These are phyloP conservation scores for Lophium mytilinum DNA, from an alignment of 495 filamentous ascomycete species.

Conservation along the genomic window DNA sequence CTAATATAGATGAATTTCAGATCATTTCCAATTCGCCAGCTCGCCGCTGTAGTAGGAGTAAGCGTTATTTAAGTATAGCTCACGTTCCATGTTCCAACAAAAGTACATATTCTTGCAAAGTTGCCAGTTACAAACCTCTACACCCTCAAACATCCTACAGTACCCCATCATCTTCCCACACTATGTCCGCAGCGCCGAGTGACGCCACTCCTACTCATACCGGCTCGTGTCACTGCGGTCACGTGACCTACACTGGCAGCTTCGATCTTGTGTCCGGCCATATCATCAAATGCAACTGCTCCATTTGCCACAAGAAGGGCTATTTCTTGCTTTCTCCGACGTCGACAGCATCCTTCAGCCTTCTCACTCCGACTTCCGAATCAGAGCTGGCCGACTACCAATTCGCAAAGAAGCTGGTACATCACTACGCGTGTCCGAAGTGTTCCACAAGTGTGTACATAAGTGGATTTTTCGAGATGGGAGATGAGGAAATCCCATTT, in stretches of 20 bases:
- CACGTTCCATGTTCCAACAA: neutral
- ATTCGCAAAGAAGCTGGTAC: neutral
- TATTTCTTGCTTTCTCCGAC: neutral
- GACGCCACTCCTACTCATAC: neutral
- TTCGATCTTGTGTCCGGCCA: neutral
- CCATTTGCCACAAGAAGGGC: neutral
- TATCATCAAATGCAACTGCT: neutral
- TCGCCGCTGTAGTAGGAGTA: neutral
- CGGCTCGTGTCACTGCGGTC: neutral
- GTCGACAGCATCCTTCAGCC: neutral
- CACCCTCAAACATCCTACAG: neutral
- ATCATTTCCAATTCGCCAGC: neutral
- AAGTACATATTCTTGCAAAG: neutral
- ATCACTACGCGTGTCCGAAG: neutral
- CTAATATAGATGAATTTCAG: neutral
- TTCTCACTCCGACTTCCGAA: neutral
- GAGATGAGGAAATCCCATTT: neutral
- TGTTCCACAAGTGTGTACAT: neutral
- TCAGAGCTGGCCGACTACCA: neutral
- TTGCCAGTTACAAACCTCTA: neutral
- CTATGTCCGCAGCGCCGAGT: neutral
- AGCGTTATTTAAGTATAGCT: neutral
- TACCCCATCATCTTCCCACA: neutral
- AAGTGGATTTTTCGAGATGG: neutral
- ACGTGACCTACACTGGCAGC: neutral